Base-by-base conservation (phyloP, 192 early-diverging fungal genomes). In the Coemansia sp. region DNA sequence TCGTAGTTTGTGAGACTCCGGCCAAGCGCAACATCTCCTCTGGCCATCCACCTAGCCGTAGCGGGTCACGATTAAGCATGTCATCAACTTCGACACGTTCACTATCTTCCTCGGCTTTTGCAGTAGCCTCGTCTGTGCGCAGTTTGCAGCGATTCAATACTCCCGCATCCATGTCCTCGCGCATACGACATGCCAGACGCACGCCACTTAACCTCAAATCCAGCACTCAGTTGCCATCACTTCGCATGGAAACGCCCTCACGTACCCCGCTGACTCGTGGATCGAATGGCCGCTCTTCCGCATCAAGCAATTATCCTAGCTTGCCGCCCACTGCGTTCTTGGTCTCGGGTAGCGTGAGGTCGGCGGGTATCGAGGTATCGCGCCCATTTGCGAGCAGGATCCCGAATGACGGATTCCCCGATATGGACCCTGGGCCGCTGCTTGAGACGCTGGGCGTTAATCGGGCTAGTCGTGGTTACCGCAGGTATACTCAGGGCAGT, bases 381-480 rank as follows among this genome's bases (percentile, higher is more conserved):
- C 48, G 48, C 20, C 48, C 23, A 9, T n/a, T 10, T 50, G 13
- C 13, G 23, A 21, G 48, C 9, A 50, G 48, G 13, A 23, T 57
- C 2, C 23, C 43, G 0, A 18, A 20, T 11, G 71, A 73, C 35
- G 71, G 53, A n/a, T 73, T 73, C 34, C 71, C 71, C 20, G 55
- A 63, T 13, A 50, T 48, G 62, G 18, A 58, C 8, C 33, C 48
- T 3, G 40, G 57, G 6, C 61, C 61, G 3, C 13, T 24, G 59
- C 38, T 45, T 13, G 28, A 33, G 9, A 40, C 66, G 33, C 42
- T 33, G 18, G 53, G 70, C 34, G 59, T 45, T 14, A 43, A 33
- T n/a, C 33, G 43, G 45, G 10, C 28, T 6, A 34, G 13, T 14
- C 60, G 60, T 5, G 40, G n/a, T 5, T 28, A 20, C 9, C 60